Evolutionary conservation across 2,329 filamentous ascomycete species (phyloP), one percentile per base, ranked within the genome.

Genomic region (Colletotrichum acutatum): DNA sequence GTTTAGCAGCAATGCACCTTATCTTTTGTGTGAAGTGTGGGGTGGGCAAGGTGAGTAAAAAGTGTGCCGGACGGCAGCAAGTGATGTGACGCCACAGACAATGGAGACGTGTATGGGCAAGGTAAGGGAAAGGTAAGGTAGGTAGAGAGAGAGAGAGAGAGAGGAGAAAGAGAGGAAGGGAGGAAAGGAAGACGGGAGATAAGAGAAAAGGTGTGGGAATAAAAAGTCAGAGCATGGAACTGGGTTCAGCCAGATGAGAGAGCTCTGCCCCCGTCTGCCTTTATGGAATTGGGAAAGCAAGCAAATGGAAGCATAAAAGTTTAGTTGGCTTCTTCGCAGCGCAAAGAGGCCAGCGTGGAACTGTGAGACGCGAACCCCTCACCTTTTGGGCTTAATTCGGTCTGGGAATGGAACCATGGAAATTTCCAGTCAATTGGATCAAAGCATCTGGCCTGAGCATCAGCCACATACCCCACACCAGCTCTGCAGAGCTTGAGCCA

Each of bases 301-400:
- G 14, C n/a, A 22, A 28, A 19, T 19, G 11, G 61, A 69, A 22
- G 42, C 12, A 70, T 54, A 73, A 26, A 7, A 49, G 71, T 62
- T 26, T 76, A 75, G 72, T 75, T 77, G 77, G 72, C 78, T 76
- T 77, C 76, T 79, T 78, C 66, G 71, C 72, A 74, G 53, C 75
- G 70, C 71, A 82, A 85, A 82, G 79, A 86, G 84, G 84, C 84
- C 84, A 86, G 79, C 82, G 82, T 85, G 83, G 83, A 85, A 80
- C 65, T 73, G 66, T 73, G 60, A 71, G 71, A 74, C 72, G 49
- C 62, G 65, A 63, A 66, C 71, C 71, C 70, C 70, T 72, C 66
- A 63, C 61, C 53, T 57, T 7, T 67, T 53, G 30, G 46, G 58
- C 72, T 72, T 52, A 64, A 72, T 68, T 66, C 26, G 71, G 30